Base-by-base conservation (phyloP, 2,329 filamentous ascomycete genomes). In the Exserohilum turcica region DNA sequence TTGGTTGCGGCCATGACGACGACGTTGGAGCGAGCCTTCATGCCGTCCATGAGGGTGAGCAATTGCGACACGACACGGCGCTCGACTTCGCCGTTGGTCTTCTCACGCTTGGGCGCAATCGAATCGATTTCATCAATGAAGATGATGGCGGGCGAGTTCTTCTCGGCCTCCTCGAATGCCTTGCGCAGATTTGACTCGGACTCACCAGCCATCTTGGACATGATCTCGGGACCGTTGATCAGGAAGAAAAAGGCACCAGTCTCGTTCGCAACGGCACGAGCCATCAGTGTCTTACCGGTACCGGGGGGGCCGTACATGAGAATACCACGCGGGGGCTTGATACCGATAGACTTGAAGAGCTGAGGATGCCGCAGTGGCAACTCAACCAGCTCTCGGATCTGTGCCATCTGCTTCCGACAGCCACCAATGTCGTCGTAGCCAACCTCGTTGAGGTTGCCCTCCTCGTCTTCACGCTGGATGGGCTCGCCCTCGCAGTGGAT, bases 191-290 rank as follows among this genome's bases (percentile, higher is more conserved):
- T 97, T 55, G 93, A 97, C 78, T 97, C 94, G 54, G 94, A 97
- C 79, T 99, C 94, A 85, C 94, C 94, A 55, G 94, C 94, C 94
- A 97, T 97, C 86, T 97, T 97, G 54, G 93, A 97, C 94, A 99
- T 97, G 81, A 99, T 97, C 77, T 97, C 94, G 46, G 94, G 94
- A 62, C 94, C 93, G 79, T 97, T 97, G 85, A 99, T 97, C 60
- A 97, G 80, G 86, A 99, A 97, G 82, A 99, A 99, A 83, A 97
- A 97, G 43, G 93, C 93, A 70, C 94, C 94, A 29, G 94, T 97
- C 83, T 97, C 94, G 80, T 97, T 97, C 78, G 94, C 94, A 51
- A 99, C 94, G 60, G 94, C 94, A 78, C 94, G 91, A 72, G 94
- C 94, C 94, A 97, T 97, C 66, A 99, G 82, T 32, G 94, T 99